A percentile compares a stretch with the other conserved stretches of the same genome.
phyloP scores from a whole-genome alignment of 2,329 filamentous ascomycete species.

The Alternaria solani region DNA sequence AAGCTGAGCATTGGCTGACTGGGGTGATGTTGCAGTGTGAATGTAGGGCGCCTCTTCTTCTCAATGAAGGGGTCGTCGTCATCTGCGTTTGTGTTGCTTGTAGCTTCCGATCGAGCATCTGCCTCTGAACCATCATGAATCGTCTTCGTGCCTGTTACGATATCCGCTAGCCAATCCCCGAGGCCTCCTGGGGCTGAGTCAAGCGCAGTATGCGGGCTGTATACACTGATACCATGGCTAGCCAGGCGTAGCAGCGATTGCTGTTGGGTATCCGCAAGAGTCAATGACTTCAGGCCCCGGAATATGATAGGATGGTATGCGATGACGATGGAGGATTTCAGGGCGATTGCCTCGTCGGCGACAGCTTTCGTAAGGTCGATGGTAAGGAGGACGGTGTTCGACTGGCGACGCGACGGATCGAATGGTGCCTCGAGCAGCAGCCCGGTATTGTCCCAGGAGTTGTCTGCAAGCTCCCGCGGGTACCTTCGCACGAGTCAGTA shows the following conservation, averaged over 20 bases:
- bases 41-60: slow-evolving; percentile 50
- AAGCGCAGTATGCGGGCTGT: slow-evolving; percentile 93
- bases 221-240: slow-evolving; percentile 89
- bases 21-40: slow-evolving; percentile 59
- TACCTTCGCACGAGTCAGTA: slow-evolving; percentile 65
- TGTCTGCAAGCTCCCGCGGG: slow-evolving; percentile 86
- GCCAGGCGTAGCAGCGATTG: slow-evolving; percentile 81
- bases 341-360: slow-evolving; percentile 84
- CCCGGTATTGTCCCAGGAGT: slow-evolving; percentile 96
- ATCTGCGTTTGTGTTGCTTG: slow-evolving; percentile 18
- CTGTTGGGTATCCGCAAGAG: slow-evolving; percentile 84
- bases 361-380: slow-evolving; percentile 91
- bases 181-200: slow-evolving; percentile 86
- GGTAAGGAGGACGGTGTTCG: slow-evolving; percentile 77
- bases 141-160: slow-evolving; percentile 69
- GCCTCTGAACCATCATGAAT: slow-evolving; percentile 7
- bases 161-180: slow-evolving; percentile 92
- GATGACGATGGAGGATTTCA: slow-evolving; percentile 79
- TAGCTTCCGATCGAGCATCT: slow-evolving; percentile 15
- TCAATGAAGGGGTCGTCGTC: slow-evolving; percentile 50
- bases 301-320: slow-evolving; percentile 99
- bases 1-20: slow-evolving; percentile 52
- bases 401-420: slow-evolving; percentile 63
- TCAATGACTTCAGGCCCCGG: slow-evolving; percentile 87
- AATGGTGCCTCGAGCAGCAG: slow-evolving; percentile 75